phyloP scores from a whole-genome alignment of 2,329 filamentous ascomycete species.

The Aspergillus vadensis region DNA sequence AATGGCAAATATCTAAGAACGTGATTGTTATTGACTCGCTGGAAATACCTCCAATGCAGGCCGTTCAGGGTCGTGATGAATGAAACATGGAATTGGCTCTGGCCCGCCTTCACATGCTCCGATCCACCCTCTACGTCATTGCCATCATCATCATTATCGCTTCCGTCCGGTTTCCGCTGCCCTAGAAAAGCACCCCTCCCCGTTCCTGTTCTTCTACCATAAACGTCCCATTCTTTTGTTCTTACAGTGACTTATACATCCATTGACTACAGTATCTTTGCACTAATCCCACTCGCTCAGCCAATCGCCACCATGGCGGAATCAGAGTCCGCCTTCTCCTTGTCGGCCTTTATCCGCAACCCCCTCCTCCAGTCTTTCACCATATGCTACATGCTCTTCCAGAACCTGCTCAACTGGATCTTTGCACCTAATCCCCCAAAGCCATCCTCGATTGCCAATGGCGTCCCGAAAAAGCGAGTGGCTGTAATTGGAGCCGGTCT shows the following conservation, averaged over 20 bases:
- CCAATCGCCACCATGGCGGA: not conserved
- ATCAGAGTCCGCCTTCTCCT: conserved; percentile 14
- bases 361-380: conserved; percentile 35
- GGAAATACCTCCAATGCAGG: too few relatives aligned
- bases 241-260: not conserved
- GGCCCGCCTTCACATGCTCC: conserved; percentile 8
- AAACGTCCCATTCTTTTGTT: not conserved
- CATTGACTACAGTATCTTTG: not conserved
- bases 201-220: not conserved
- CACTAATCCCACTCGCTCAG: not conserved
- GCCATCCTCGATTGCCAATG: conserved; percentile 52
- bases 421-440: conserved; percentile 71
- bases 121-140: conserved; percentile 22
- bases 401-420: conserved; percentile 43
- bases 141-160: conserved; percentile 7
- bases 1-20: too few relatives aligned
- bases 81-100: not conserved
- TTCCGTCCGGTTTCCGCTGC: not conserved
- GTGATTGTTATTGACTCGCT: too few relatives aligned
- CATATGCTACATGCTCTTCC: conserved; percentile 34
- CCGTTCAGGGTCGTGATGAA: not conserved
- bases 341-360: conserved; percentile 28
- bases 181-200: conserved; percentile 3
- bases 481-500: conserved; percentile 72
- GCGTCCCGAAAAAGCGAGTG: conserved; percentile 59